These are phyloP conservation scores for Thielaviopsis musarum DNA, from an alignment of 2,329 filamentous ascomycete species.

Conservation along the genomic window DNA sequence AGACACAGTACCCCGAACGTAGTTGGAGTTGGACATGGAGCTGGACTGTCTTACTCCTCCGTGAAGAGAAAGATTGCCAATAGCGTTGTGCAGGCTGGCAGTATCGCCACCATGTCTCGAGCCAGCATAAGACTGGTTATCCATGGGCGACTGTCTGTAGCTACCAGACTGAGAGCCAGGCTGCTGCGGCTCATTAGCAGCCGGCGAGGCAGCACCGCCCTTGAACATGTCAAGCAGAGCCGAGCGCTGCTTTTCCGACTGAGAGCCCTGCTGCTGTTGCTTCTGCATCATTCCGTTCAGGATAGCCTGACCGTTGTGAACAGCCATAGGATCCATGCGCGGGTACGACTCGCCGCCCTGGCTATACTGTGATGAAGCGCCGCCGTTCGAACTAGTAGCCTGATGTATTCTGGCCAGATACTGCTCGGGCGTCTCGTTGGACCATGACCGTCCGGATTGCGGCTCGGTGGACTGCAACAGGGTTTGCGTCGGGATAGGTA, in stretches of 20 bases:
- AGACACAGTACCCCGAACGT: conserved; percentile 9
- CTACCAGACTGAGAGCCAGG: conserved; percentile 3
- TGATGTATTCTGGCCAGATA: conserved; percentile 5
- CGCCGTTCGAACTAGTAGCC: background rate
- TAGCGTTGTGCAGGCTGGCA: conserved; percentile 7
- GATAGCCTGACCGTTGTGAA: conserved; percentile 10
- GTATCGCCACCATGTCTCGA: conserved; percentile 2
- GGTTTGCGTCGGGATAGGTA: background rate
- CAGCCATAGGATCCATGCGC: conserved; percentile 9
- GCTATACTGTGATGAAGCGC: background rate
- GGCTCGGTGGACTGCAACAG: background rate
- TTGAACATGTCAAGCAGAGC: conserved; percentile 39
- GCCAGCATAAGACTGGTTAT: conserved; percentile 3
- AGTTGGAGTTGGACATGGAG: conserved; percentile 6
- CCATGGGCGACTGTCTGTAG: conserved; percentile 11
- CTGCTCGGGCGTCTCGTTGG: conserved; percentile 7
- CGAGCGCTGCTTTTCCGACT: conserved; percentile 25
- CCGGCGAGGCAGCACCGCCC: conserved; percentile 16
- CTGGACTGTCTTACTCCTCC: conserved; percentile 8
- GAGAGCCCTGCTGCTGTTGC: conserved; percentile 8
- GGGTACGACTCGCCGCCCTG: background rate
- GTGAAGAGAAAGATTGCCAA: conserved; percentile 10
- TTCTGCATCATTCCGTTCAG: conserved; percentile 10
- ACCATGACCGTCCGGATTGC: conserved; percentile 3
- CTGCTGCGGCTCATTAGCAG: conserved; percentile 3